These are phyloP conservation scores for Hygrophorus russula DNA, from an alignment of 768 basidiomycete species.

Conservation along the genomic window DNA sequence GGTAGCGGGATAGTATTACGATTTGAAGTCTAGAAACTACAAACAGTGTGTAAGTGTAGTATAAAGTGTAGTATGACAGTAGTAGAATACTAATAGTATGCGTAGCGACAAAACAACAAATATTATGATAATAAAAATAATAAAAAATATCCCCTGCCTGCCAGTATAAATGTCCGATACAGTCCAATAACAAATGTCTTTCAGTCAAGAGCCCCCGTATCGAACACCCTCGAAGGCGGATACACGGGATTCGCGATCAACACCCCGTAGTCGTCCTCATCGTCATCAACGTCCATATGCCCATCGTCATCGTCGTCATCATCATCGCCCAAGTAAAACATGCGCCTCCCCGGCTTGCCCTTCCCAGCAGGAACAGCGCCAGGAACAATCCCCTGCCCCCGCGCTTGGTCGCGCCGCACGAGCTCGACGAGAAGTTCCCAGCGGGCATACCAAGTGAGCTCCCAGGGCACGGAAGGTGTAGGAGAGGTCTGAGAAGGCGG, in stretches of 20 bases:
- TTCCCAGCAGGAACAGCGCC: neutral
- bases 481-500: neutral
- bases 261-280: constrained; percentile 2
- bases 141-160: no score
- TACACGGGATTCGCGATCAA: neutral
- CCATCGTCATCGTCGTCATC: constrained; percentile 13
- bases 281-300: neutral
- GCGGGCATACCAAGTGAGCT: constrained; percentile 39
- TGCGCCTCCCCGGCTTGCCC: constrained; percentile 3
- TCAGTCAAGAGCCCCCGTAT: neutral
- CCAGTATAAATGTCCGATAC: no score
- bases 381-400: no score
- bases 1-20: no score
- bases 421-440: constrained; percentile 43
- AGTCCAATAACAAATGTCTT: no score
- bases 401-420: constrained; percentile 19
- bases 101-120: no score
- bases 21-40: no score
- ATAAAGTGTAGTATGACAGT: neutral
- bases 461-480: constrained; percentile 18
- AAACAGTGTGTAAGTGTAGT: no score
- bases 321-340: constrained; percentile 13
- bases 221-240: neutral
- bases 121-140: no score
- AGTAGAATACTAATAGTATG: neutral